phyloP scores from a whole-genome alignment of 1,284 basidiomycete species.

The Boletus semigastroideus region DNA sequence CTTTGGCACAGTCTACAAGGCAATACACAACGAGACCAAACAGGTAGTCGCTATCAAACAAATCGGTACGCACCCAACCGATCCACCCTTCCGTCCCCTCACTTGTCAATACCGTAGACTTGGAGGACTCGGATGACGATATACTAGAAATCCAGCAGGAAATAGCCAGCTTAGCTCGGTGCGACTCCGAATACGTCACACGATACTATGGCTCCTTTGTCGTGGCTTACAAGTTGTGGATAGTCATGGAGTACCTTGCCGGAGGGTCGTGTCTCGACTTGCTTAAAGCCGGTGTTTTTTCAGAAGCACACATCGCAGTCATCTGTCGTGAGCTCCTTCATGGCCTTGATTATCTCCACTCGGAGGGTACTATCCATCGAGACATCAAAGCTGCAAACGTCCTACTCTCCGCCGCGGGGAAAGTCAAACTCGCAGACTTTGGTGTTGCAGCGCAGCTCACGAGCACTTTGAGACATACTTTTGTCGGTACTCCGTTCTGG shows the following conservation, averaged over 20 bases:
- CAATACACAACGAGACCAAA: conserved; percentile 90
- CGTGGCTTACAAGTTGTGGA: conserved; percentile 97
- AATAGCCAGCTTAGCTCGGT: conserved; percentile 93
- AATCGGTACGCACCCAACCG: conserved; percentile 64
- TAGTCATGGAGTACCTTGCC: conserved; percentile 98
- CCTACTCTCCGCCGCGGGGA: conserved; percentile 84
- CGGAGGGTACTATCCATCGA: conserved; percentile 93
- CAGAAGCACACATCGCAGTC: conserved; percentile 91
- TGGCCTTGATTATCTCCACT: conserved; percentile 95
- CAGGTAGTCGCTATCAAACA: conserved; percentile 98
- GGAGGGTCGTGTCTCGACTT: conserved; percentile 98
- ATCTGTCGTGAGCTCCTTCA: conserved; percentile 90
- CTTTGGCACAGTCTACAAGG: conserved; percentile 97
- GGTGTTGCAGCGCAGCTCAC: conserved; percentile 93
- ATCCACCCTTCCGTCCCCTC: conserved; percentile 2
- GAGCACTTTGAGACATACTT: conserved; percentile 86
- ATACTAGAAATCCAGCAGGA: conserved; percentile 98
- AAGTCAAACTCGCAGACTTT: conserved; percentile 97
- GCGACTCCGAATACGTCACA: conserved; percentile 95
- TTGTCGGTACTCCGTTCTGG: conserved; percentile 97
- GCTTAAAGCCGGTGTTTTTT: conserved; percentile 87
- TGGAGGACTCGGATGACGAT: conserved; percentile 91
- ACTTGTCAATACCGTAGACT: conserved; percentile 45
- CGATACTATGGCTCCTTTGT: conserved; percentile 97
- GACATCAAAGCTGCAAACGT: conserved; percentile 99